Conservation (phyloP, 2,329 filamentous ascomycete species). For the Xylaria sp. region DNA sequence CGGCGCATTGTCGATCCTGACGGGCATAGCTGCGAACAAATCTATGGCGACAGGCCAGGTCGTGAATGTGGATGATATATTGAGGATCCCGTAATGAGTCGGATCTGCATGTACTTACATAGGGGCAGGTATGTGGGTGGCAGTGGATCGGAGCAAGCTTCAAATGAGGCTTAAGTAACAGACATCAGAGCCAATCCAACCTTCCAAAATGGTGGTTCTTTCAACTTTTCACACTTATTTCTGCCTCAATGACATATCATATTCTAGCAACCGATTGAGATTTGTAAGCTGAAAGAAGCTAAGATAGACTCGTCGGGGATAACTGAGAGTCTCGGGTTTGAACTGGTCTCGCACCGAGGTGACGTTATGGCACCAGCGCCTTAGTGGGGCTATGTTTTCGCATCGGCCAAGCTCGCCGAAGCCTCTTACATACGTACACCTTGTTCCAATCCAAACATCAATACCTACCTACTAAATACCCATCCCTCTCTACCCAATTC, state of each 20-base stretch:
- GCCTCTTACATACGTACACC: background rate
- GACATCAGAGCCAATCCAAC: too few relatives aligned
- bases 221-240: too few relatives aligned
- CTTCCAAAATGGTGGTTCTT: too few relatives aligned
- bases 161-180: too few relatives aligned
- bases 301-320: background rate
- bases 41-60: slow-evolving; percentile 63
- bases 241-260: too few relatives aligned
- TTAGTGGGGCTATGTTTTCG: slow-evolving; percentile 23
- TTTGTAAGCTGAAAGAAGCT: slow-evolving; percentile 15
- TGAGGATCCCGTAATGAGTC: slow-evolving; percentile 42
- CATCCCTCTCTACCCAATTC: background rate
- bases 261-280: background rate
- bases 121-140: background rate
- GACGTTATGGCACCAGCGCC: slow-evolving; percentile 15
- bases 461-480: background rate
- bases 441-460: background rate
- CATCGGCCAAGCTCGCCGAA: slow-evolving; percentile 15
- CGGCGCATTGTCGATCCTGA: slow-evolving; percentile 63
- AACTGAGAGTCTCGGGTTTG: background rate
- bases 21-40: slow-evolving; percentile 63
- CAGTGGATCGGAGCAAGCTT: too few relatives aligned
- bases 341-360: background rate
- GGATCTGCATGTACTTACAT: background rate
- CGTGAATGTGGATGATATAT: slow-evolving; percentile 60